Evolutionary conservation across 768 basidiomycete species (phyloP), one percentile per base, ranked within the genome.

Genomic region (Mycena rebaudengoi): DNA sequence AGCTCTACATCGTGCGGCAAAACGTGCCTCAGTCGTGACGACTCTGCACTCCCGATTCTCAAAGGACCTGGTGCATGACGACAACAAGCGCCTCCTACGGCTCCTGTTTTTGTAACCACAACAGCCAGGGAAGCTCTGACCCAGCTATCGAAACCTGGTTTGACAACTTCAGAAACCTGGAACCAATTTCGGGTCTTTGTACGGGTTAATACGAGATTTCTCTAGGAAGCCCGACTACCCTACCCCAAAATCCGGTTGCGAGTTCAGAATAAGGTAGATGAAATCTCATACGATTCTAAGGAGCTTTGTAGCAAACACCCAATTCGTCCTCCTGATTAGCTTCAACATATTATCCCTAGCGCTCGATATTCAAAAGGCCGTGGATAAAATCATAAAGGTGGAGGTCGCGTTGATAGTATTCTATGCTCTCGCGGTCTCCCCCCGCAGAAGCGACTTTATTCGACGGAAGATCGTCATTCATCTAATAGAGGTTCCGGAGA

Each of bases 271-370:
- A 21, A 39, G 35, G 35, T 39, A 10, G 35, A 52, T 16, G 33
- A 52, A 6, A 52, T 39, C 20, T 20, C 39, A 16, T 37, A 50
- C 30, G 32, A 23, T 21, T 33, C 29, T 14, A 14, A 33, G 16
- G 45, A 29, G 5, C 30, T 37, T 25, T 16, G 50, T 52, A 52
- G 50, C 35, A 37, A 52, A 52, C 35, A 39, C 33, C 23, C 50
- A 52, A 52, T 52, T 52, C 35, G 33, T 52, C 29, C 30, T 49
- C 50, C 50, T 52, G 35, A 52, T 52, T 52, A 8, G 25, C 33
- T 35, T 37, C 50, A 52, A 52, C 50, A 35, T 52, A 52, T 52
- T 39, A 39, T 37, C 35, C 50, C 25, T 35, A 52, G 50, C 14
- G 26, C 39, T 52, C 39, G 50, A 52, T 20, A 2, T 52, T 23